A percentile compares a stretch with the other conserved stretches of the same genome.
Conservation (phyloP, 805 yeast species). For the Danielia reshetovae region DNA sequence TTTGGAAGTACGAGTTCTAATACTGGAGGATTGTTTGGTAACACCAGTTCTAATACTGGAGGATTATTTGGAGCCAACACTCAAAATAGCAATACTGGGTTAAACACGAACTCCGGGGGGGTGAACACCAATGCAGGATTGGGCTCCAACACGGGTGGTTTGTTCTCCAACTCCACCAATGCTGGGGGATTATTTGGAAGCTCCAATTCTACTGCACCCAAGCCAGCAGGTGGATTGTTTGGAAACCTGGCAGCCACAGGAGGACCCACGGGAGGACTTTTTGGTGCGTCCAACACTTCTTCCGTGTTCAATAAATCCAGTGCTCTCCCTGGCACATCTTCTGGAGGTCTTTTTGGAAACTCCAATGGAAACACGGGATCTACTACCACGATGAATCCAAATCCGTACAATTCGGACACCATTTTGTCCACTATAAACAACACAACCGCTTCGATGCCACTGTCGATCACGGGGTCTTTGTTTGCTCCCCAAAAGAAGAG, state of each 20-base stretch:
- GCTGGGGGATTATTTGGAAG: conserved; percentile 9
- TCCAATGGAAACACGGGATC: conserved; percentile 2
- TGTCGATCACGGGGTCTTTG: conserved; percentile 28
- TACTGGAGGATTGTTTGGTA: conserved; percentile 1
- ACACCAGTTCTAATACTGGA: conserved; percentile 1
- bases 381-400: conserved; percentile 8
- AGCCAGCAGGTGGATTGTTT: background rate
- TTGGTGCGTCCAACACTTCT: conserved; percentile 4
- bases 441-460: conserved; percentile 25
- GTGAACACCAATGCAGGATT: background rate
- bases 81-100: conserved; percentile 1
- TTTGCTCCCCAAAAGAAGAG: conserved; percentile 17
- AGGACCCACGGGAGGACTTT: conserved; percentile 9
- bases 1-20: conserved; percentile 4
- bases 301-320: too few species aligned
- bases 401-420: conserved; percentile 30
- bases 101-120: conserved; percentile 2
- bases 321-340: too few species aligned
- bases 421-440: conserved; percentile 21
- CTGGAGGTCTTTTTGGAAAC: background rate
- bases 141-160: background rate
- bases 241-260: conserved; percentile 1
- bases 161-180: background rate
- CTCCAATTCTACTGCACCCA: background rate
- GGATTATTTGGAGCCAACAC: conserved; percentile 9